phyloP scores from a whole-genome alignment of 352 stramenopile species.

The Peronospora farinosa region DNA sequence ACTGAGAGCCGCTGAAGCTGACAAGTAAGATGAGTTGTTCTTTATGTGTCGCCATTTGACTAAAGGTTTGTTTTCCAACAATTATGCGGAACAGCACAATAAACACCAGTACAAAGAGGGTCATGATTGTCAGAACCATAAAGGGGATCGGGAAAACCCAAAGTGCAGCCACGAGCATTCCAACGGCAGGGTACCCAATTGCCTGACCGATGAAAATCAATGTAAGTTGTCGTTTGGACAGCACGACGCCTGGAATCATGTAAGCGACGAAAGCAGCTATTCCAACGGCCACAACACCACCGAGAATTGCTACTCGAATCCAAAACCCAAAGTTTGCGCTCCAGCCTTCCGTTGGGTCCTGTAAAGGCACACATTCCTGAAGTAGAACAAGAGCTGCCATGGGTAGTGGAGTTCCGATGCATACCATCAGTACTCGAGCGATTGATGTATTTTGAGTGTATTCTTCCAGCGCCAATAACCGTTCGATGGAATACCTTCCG shows the following conservation, averaged over 20 bases:
- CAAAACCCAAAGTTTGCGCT: slow-evolving; percentile 24
- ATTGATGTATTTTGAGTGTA: slow-evolving; percentile 6
- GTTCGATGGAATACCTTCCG: slow-evolving; percentile 10
- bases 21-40: slow-evolving; percentile 15
- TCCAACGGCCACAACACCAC: slow-evolving; percentile 3
- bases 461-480: slow-evolving; percentile 18
- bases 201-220: slow-evolving; percentile 8
- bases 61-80: slow-evolving; percentile 10
- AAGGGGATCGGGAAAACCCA: slow-evolving; percentile 27
- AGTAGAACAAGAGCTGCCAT: not conserved
- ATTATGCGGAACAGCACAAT: slow-evolving; percentile 13
- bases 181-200: slow-evolving; percentile 5
- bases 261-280: slow-evolving; percentile 8
- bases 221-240: slow-evolving; percentile 11
- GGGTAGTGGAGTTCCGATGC: not conserved
- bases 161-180: slow-evolving; percentile 14
- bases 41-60: slow-evolving; percentile 6
- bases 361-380: slow-evolving; percentile 11
- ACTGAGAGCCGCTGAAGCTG: slow-evolving; percentile 15
- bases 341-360: slow-evolving; percentile 21
- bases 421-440: not conserved
- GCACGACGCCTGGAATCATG: slow-evolving; percentile 15
- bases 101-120: slow-evolving; percentile 14
- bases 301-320: slow-evolving; percentile 12
- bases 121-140: slow-evolving; percentile 17